These are phyloP conservation scores for Sabuloglossum arenarium DNA, from an alignment of 495 filamentous ascomycete species.

Conservation along the genomic window DNA sequence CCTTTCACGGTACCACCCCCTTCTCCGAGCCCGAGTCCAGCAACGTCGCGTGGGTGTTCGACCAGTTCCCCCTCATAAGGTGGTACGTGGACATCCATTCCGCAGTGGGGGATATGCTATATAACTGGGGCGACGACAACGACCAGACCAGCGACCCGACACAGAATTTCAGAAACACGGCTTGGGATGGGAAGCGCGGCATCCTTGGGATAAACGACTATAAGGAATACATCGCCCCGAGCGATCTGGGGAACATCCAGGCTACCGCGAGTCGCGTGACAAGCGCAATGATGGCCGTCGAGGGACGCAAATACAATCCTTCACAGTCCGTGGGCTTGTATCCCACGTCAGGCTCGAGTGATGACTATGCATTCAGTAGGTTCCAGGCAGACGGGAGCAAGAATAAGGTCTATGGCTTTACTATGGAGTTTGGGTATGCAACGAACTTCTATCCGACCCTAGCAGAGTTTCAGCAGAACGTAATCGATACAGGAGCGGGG, in stretches of 20 bases:
- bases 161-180: slow-evolving; percentile 19
- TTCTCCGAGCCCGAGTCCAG: slow-evolving; percentile 20
- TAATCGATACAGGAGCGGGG: slow-evolving; percentile 18
- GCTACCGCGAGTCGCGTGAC: slow-evolving; percentile 11
- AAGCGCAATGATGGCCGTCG: slow-evolving; percentile 14
- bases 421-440: slow-evolving; percentile 22
- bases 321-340: slow-evolving; percentile 17
- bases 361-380: slow-evolving; percentile 19
- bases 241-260: slow-evolving; percentile 11
- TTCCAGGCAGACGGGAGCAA: slow-evolving; percentile 11
- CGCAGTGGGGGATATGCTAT: slow-evolving; percentile 18
- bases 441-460: slow-evolving; percentile 21
- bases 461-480: slow-evolving; percentile 16
- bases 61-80: slow-evolving; percentile 18
- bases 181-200: slow-evolving; percentile 19
- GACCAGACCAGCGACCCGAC: slow-evolving; percentile 14
- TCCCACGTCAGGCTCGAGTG: slow-evolving; percentile 17
- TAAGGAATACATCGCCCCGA: slow-evolving; percentile 16
- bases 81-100: slow-evolving; percentile 27
- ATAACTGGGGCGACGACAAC: slow-evolving; percentile 22
- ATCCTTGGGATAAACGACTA: slow-evolving; percentile 15
- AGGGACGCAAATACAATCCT: slow-evolving; percentile 13
- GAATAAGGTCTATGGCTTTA: slow-evolving; percentile 20
- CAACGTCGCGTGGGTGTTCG: slow-evolving; percentile 18
- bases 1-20: slow-evolving; percentile 15